A percentile compares a stretch with the other conserved stretches of the same genome.
Evolutionary conservation across 2,329 filamentous ascomycete species (phyloP).

Genomic region (Elsinoe perseae): DNA sequence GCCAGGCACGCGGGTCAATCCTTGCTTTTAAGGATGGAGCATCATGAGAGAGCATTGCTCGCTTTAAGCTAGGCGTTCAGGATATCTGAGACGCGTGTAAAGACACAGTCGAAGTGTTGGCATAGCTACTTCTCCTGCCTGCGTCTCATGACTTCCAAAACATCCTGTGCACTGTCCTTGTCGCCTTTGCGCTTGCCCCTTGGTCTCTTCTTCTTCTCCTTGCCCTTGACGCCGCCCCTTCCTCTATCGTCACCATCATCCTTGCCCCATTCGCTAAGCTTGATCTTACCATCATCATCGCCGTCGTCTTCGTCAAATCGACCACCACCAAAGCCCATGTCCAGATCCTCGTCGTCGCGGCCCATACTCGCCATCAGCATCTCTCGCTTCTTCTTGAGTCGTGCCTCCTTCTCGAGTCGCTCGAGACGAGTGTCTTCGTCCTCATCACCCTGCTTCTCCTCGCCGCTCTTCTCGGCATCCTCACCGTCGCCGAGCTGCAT

Average conservation of each 20-base stretch:
- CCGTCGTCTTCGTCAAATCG: conserved; percentile 84
- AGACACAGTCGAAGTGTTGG: background rate
- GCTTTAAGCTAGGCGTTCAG: background rate
- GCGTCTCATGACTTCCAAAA: conserved; percentile 68
- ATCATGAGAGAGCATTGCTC: background rate
- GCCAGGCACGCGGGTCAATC: too few relatives aligned
- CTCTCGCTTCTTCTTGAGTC: conserved; percentile 49
- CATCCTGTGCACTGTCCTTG: conserved; percentile 69
- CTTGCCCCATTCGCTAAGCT: conserved; percentile 57
- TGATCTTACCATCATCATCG: conserved; percentile 57
- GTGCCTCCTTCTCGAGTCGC: conserved; percentile 47
- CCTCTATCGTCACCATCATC: conserved; percentile 43
- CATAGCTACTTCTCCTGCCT: conserved; percentile 36
- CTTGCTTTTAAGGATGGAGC: too few relatives aligned
- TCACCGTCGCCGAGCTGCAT: conserved; percentile 32
- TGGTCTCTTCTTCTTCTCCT: conserved; percentile 53
- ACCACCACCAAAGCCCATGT: conserved; percentile 87
- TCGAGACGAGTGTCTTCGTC: conserved; percentile 41
- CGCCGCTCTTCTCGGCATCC: conserved; percentile 32
- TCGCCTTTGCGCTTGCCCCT: conserved; percentile 68
- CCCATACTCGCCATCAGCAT: conserved; percentile 65
- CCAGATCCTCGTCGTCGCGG: conserved; percentile 82
- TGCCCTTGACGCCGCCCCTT: conserved; percentile 29
- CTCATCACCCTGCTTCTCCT: conserved; percentile 37
- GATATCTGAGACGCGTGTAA: background rate